Evolutionary conservation across 2,329 filamentous ascomycete species (phyloP), one percentile per base, ranked within the genome.

Genomic region (Aspergillus felis): DNA sequence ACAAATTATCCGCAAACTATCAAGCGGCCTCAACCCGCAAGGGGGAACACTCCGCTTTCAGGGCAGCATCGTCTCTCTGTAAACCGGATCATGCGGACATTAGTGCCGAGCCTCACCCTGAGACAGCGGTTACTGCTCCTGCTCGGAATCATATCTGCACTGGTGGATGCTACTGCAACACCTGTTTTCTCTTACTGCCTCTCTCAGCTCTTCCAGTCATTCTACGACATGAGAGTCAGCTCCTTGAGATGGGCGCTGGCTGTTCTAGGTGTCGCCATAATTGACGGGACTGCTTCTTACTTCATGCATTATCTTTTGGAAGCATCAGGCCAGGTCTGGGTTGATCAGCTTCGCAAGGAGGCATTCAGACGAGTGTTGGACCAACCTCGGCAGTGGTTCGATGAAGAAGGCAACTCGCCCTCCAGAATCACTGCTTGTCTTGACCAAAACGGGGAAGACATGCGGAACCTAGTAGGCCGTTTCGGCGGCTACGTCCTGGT

Each of bases 361-460:
- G 88, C 90, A 0, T 78, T 96, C 62, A 80, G 79, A 51, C 82
- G 83, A 1, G 85, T 96, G 17, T 78, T 97, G 0, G 80, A 83
- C 42, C 93, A 97, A 68, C 88, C 90, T 0, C 86, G 83, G 59
- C 74, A 82, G 4, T 97, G 92, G 87, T 96, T 96, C 64, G 87
- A 91, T 61, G 78, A 81, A 51, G 80, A 87, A 1, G 79, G 80
- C 35, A 89, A 94, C 70, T 84, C 82, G 0, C 77, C 88, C 0
- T 78, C 80, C 0, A 79, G 81, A 1, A 80, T 97, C 46, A 85
- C 82, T 0, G 86, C 90, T 59, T 88, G 83, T 48, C 81, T 97
- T 0, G 91, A 96, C 66, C 84, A 88, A 17, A 90, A 91, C 65
- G 89, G 88, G 0, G 92, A 97, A 70, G 91, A 96, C 69, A 92